These are phyloP conservation scores for Acacia melanoxylon DNA, from an alignment of 306 rosid species.

Conservation along the genomic window DNA sequence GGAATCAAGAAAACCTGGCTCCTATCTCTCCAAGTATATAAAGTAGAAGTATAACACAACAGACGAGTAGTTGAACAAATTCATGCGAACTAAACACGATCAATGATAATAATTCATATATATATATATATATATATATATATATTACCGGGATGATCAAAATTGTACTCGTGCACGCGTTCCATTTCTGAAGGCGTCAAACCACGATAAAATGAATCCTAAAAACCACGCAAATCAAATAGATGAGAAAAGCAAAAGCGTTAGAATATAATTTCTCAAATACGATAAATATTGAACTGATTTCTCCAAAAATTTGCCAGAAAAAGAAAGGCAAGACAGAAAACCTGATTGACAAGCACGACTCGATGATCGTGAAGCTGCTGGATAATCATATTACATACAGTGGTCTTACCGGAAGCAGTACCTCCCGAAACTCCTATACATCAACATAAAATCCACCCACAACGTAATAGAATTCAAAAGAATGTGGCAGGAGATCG, in stretches of 20 bases:
- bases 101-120: neutral
- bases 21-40: neutral
- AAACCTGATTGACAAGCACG: slow-evolving; percentile 90
- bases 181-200: slow-evolving; percentile 76
- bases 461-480: neutral
- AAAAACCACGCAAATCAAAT: neutral
- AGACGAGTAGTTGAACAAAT: neutral
- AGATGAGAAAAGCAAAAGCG: neutral
- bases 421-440: slow-evolving; percentile 98
- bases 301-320: neutral
- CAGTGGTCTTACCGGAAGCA: slow-evolving; percentile 99
- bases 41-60: neutral
- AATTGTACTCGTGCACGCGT: slow-evolving; percentile 84
- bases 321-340: neutral
- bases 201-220: slow-evolving; percentile 99
- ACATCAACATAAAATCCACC: slow-evolving; percentile 36
- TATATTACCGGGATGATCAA: slow-evolving; percentile 91
- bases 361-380: slow-evolving; percentile 98
- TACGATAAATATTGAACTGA: neutral
- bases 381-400: slow-evolving; percentile 96
- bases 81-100: neutral
- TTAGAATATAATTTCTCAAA: neutral
- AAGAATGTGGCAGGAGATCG: neutral
- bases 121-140: too few relatives aligned
- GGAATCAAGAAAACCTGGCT: neutral